Evolutionary conservation across 2,329 filamentous ascomycete species (phyloP).

Genomic region (Penicillium freii): DNA sequence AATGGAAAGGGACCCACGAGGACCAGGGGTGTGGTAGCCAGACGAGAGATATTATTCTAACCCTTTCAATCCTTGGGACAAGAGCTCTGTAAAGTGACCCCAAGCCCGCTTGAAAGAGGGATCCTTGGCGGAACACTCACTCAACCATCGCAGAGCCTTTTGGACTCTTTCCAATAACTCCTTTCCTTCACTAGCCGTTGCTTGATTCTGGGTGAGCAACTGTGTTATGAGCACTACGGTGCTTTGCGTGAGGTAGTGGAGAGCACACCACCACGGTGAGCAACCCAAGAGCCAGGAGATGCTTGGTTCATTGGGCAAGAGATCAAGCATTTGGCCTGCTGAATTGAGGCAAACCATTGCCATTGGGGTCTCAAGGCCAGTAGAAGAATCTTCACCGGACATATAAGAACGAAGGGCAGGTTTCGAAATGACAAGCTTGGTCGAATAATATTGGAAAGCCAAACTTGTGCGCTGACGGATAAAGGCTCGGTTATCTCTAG

Average conservation of each 20-base stretch:
- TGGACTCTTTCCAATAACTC: conserved; percentile 29
- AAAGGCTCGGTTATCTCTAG: not conserved
- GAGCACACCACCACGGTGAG: conserved; percentile 42
- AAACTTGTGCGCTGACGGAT: conserved; percentile 4
- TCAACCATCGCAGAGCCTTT: conserved; percentile 41
- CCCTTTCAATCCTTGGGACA: conserved; percentile 21
- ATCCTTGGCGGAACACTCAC: conserved; percentile 35
- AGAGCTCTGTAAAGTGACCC: conserved; percentile 29
- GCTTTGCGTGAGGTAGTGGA: conserved; percentile 44
- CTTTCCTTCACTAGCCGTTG: conserved; percentile 29
- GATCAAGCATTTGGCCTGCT: conserved; percentile 33
- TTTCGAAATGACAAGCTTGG: conserved; percentile 4
- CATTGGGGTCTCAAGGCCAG: conserved; percentile 33
- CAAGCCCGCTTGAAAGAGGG: conserved; percentile 35
- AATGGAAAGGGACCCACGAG: not conserved
- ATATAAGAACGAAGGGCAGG: not conserved
- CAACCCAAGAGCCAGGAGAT: conserved; percentile 31
- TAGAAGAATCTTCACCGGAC: conserved; percentile 19
- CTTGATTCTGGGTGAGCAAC: conserved; percentile 32
- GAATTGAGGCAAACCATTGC: conserved; percentile 37
- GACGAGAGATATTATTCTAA: not conserved
- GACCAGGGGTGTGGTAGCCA: not conserved
- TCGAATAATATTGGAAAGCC: conserved; percentile 9
- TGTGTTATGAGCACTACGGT: conserved; percentile 41
- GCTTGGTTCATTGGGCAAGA: conserved; percentile 38